Conservation (phyloP, 2,329 filamentous ascomycete genomes). For the Diaporthe batatas region DNA sequence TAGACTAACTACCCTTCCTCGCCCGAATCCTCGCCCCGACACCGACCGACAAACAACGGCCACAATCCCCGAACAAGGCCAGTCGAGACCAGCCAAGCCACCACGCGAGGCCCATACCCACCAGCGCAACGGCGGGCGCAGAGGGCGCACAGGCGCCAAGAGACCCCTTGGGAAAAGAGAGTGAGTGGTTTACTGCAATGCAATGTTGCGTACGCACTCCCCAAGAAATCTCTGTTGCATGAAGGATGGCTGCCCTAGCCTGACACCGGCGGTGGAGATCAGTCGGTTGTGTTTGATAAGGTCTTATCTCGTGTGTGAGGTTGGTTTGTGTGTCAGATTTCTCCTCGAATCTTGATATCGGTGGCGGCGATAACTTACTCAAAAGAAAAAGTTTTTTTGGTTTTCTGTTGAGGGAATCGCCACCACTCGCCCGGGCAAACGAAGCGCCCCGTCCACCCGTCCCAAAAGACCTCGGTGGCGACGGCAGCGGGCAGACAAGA, state of each 20-base stretch:
- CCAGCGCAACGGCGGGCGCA: too few relatives aligned
- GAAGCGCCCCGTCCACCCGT: neutral
- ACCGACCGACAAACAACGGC: neutral
- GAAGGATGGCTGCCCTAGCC: slow-evolving; percentile 24
- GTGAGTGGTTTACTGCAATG: slow-evolving; percentile 30
- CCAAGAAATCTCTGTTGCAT: neutral
- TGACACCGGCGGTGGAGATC: slow-evolving; percentile 33
- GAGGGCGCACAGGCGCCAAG: neutral
- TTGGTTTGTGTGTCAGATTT: slow-evolving; percentile 14
- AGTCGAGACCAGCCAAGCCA: neutral
- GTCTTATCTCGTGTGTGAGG: slow-evolving; percentile 28
- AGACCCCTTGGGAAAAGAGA: neutral
- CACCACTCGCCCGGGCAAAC: slow-evolving; percentile 17
- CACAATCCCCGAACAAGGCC: slow-evolving; percentile 16
- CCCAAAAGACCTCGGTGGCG: neutral
- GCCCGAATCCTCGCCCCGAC: slow-evolving; percentile 26
- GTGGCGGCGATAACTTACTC: neutral
- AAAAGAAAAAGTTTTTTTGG: slow-evolving; percentile 24
- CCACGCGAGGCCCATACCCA: too few relatives aligned
- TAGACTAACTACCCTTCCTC: neutral
- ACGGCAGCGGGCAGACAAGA: neutral
- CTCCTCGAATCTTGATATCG: slow-evolving; percentile 16
- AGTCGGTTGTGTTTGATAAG: slow-evolving; percentile 30
- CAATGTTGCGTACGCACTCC: slow-evolving; percentile 18
- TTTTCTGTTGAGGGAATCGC: slow-evolving; percentile 38